Evolutionary conservation across 2,329 filamentous ascomycete genomes (phyloP), one percentile per base, ranked within the genome.

Genomic region (Coleophoma eucalyptorum): DNA sequence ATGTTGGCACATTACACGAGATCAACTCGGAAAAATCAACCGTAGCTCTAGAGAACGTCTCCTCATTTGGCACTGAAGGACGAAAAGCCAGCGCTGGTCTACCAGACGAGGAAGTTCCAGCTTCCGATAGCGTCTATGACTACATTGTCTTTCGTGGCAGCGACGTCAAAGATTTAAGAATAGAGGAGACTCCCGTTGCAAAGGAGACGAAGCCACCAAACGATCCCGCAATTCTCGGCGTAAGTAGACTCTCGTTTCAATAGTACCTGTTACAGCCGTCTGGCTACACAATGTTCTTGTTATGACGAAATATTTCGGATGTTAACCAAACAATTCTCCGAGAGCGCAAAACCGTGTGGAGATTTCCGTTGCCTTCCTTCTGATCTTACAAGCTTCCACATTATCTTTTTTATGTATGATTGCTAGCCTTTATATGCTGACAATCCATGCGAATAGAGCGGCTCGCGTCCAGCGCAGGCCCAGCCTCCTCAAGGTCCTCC

Each of bases 361-460:
- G 74, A 83, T 88, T 86, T 96, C 92, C 91, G 92, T 96, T 97
- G 92, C 91, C 92, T 97, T 97, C 92, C 92, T 97, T 96, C 91
- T 97, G 91, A 96, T 84, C 35, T 37, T 52, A 15, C 37, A 49
- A 35, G 34, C 41, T 46, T 45, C 41, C 31, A 20, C 13, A 41
- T 11, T 26, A 45, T 11, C 41, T 49, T 37, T 43, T 43, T 32
- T 34, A 15, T 32, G 40, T 16, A 49, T 26, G 19, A 46, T 56
- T 42, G 49, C 38, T 16, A 43, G 12, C 26, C 26, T 38, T 12
- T 31, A 48, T 32, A 50, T 51, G 55, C 59, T 61, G 48, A 61
- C 49, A 34, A 55, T 38, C 55, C 55, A 55, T 57, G 55, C 74
- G 75, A 73, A 61, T 75, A 79, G 60, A 74, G 71, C 50, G 70